These are phyloP conservation scores for Vitis vinifera DNA, from an alignment of 164 flowering plant species.

Conservation along the genomic window DNA sequence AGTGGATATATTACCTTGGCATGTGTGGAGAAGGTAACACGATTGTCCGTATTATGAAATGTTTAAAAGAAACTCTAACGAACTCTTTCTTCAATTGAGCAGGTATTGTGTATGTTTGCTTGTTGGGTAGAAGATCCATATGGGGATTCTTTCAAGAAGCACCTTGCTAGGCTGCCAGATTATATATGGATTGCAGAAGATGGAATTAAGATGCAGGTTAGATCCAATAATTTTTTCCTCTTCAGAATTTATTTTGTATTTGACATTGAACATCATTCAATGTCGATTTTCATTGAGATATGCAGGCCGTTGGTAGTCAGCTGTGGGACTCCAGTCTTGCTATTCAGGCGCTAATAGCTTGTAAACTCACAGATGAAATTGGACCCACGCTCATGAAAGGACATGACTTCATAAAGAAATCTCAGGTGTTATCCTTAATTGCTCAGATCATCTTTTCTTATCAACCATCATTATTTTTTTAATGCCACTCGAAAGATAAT, in stretches of 20 bases:
- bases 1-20: constrained; percentile 40
- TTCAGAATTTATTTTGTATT: too few relatives aligned
- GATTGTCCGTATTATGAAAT: too few relatives aligned
- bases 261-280: too few relatives aligned
- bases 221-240: too few relatives aligned
- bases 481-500: too few relatives aligned
- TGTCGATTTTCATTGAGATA: constrained; percentile 20
- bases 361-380: constrained; percentile 33
- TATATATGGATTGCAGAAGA: too few relatives aligned
- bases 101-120: constrained; percentile 54
- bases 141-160: too few relatives aligned
- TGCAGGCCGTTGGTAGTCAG: constrained; percentile 41
- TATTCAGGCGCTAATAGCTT: constrained; percentile 36
- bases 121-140: constrained; percentile 12
- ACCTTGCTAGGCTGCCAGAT: constrained; percentile 12
- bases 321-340: constrained; percentile 43
- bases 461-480: too few relatives aligned
- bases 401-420: constrained; percentile 37
- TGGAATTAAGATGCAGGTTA: constrained; percentile 9
- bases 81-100: too few relatives aligned
- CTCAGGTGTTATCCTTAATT: constrained; percentile 26
- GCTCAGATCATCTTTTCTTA: background rate
- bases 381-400: constrained; percentile 30
- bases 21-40: too few relatives aligned
- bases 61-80: too few relatives aligned